phyloP scores from a whole-genome alignment of 768 basidiomycete genomes.

The Porphyrellus cyaneotinctus region DNA sequence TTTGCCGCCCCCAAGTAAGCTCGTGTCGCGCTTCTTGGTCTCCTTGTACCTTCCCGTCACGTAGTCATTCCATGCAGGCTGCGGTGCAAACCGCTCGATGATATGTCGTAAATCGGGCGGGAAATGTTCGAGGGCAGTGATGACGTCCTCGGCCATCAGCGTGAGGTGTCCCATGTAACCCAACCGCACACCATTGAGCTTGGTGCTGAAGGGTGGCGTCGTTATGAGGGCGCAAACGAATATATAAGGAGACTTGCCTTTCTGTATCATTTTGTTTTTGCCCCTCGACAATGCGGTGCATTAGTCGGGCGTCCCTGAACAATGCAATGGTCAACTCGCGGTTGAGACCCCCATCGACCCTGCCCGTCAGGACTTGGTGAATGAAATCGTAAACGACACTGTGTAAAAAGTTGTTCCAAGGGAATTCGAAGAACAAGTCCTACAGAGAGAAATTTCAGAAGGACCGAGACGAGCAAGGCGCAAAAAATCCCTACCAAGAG shows the following conservation, averaged over 20 bases:
- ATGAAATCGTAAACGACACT: constrained; percentile 94
- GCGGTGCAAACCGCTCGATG: constrained; percentile 66
- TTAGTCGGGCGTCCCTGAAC: constrained; percentile 80
- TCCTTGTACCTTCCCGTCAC: constrained; percentile 82
- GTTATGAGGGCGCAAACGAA: constrained; percentile 4
- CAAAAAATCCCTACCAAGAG: constrained; percentile 58
- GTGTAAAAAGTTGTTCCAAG: constrained; percentile 97
- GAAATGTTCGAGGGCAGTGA: constrained; percentile 84
- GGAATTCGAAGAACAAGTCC: constrained; percentile 91
- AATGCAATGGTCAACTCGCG: constrained; percentile 78
- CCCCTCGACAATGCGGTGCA: constrained; percentile 84
- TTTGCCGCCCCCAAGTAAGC: constrained; percentile 82
- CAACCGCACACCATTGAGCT: constrained; percentile 73
- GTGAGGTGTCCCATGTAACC: constrained; percentile 98
- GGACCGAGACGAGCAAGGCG: background rate
- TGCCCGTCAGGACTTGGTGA: constrained; percentile 91
- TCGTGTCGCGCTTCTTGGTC: constrained; percentile 77
- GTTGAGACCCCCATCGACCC: constrained; percentile 77
- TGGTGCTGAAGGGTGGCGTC: constrained; percentile 40
- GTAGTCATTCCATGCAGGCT: constrained; percentile 84
- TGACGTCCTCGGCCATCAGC: constrained; percentile 91
- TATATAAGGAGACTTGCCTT: constrained; percentile 42
- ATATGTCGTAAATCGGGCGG: constrained; percentile 69
- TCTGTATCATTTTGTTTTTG: constrained; percentile 76
- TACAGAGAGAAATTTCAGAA: constrained; percentile 27